Conservation (phyloP, 2,329 filamentous ascomycete genomes). For the Daldinia sp. region DNA sequence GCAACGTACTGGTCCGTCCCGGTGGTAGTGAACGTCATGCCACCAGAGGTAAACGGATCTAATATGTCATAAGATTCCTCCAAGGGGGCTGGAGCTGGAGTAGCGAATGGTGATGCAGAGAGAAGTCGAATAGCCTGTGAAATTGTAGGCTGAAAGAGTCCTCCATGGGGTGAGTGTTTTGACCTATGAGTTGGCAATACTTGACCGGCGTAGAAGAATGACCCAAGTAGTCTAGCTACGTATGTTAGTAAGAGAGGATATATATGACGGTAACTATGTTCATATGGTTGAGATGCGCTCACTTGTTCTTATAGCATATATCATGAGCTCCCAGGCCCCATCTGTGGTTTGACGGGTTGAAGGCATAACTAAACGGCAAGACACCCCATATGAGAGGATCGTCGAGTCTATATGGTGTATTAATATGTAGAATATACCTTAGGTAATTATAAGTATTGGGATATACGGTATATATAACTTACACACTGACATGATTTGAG, state of each 20-base stretch:
- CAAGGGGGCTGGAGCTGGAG: conserved; percentile 21
- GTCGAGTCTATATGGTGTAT: conserved; percentile 71
- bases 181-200: conserved; percentile 87
- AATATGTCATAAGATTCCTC: conserved; percentile 45
- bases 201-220: conserved; percentile 90
- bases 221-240: conserved; percentile 65
- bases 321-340: conserved; percentile 95
- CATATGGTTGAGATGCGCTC: conserved; percentile 38
- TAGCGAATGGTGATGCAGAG: conserved; percentile 64
- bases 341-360: conserved; percentile 77
- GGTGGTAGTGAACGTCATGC: conserved; percentile 69
- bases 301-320: conserved; percentile 92
- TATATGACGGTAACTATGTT: neutral
- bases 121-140: conserved; percentile 85
- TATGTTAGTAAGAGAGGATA: conserved; percentile 14
- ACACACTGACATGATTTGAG: conserved; percentile 90
- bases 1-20: conserved; percentile 72
- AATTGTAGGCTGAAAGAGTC: conserved; percentile 89
- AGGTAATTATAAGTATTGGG: conserved; percentile 36
- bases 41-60: conserved; percentile 62
- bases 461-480: conserved; percentile 55
- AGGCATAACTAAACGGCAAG: conserved; percentile 76
- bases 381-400: conserved; percentile 95
- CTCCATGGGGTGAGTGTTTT: conserved; percentile 80
- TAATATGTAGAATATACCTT: conserved; percentile 34